phyloP scores from a whole-genome alignment of 2,329 filamentous ascomycete genomes.

The Endoconidiophora polonica region DNA sequence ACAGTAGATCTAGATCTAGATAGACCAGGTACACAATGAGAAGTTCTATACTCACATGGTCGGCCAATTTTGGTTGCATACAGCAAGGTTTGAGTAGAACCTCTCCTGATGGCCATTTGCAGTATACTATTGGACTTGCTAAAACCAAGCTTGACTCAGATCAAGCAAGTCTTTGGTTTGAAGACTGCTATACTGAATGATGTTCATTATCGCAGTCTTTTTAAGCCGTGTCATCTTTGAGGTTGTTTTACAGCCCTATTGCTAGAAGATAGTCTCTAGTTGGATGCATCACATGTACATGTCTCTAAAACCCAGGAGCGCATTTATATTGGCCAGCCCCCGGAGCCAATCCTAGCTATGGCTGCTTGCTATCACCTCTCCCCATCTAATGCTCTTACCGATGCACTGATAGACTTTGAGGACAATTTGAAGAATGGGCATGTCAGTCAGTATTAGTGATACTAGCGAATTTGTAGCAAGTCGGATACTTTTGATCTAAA shows the following conservation, averaged over 20 bases:
- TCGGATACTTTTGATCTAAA: too few species aligned
- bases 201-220: neutral
- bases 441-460: neutral
- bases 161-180: too few species aligned
- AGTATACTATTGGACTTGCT: too few species aligned
- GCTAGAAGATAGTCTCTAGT: neutral
- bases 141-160: too few species aligned
- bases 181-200: neutral
- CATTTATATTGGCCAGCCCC: neutral
- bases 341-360: neutral
- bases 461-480: neutral
- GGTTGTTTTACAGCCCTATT: neutral
- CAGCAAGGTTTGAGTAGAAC: too few species aligned
- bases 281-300: neutral
- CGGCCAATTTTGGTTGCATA: too few species aligned
- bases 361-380: neutral
- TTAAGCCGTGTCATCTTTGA: neutral
- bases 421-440: neutral
- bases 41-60: too few species aligned
- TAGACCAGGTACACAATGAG: too few species aligned
- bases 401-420: neutral
- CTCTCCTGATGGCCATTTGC: too few species aligned
- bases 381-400: neutral
- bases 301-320: neutral
- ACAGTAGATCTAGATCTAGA: too few species aligned